These are phyloP conservation scores for Rhodamnia argentea DNA, from an alignment of 345 rosid species.

Conservation along the genomic window DNA sequence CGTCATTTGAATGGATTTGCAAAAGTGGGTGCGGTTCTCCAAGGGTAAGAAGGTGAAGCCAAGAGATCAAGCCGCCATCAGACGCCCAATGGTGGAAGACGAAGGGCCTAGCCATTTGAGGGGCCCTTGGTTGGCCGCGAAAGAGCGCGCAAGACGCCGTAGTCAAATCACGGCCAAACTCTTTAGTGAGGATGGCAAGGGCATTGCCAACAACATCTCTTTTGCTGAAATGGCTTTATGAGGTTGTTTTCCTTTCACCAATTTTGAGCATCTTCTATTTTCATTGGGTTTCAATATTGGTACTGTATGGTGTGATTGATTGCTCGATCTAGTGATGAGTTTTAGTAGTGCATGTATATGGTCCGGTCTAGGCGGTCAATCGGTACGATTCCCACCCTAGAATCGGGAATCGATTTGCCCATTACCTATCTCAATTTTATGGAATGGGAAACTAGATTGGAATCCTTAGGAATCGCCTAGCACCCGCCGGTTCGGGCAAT, in stretches of 20 bases:
- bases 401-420: no score
- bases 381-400: no score
- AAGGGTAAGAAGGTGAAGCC: slow-evolving; percentile 80
- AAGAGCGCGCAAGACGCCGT: slow-evolving; percentile 68
- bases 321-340: background rate
- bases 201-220: slow-evolving; percentile 12
- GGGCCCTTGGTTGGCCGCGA: slow-evolving; percentile 57
- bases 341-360: background rate
- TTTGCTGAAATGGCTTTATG: slow-evolving; percentile 56
- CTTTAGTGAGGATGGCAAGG: slow-evolving; percentile 30
- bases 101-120: slow-evolving; percentile 9
- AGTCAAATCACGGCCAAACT: slow-evolving; percentile 42
- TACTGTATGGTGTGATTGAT: background rate
- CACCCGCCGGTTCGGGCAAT: no score
- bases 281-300: background rate
- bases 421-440: no score
- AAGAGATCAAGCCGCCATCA: slow-evolving; percentile 22
- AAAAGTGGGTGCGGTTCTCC: slow-evolving; percentile 79
- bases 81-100: slow-evolving; percentile 7
- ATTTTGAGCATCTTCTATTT: background rate
- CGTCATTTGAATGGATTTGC: slow-evolving; percentile 25
- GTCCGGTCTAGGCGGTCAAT: no score
- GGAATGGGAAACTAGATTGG: fast-evolving
- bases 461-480: no score
- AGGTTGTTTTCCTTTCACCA: slow-evolving; percentile 26